Evolutionary conservation across 2,329 filamentous ascomycete species (phyloP).

Genomic region (Furcasterigmium furcatum): DNA sequence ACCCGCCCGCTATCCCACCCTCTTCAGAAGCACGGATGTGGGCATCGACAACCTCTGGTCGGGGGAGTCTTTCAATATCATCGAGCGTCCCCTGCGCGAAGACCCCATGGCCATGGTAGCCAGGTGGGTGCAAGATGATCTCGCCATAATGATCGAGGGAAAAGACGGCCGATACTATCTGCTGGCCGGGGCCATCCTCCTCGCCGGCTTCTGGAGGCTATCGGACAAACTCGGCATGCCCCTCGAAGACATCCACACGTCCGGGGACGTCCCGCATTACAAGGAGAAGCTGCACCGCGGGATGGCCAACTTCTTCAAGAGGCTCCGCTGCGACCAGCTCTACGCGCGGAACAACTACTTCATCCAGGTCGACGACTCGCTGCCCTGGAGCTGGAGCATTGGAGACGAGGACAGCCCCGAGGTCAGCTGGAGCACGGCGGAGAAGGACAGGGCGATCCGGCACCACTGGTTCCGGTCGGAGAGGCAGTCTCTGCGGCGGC

Average conservation of each 20-base stretch:
- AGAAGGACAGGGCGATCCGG: slow-evolving; percentile 69
- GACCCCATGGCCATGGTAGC: slow-evolving; percentile 76
- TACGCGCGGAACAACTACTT: slow-evolving; percentile 77
- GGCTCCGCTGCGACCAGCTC: slow-evolving; percentile 65
- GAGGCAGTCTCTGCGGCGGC: slow-evolving; percentile 64
- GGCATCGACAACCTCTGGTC: slow-evolving; percentile 72
- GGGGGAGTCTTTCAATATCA: slow-evolving; percentile 67
- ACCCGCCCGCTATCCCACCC: slow-evolving; percentile 68
- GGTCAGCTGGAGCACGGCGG: slow-evolving; percentile 72
- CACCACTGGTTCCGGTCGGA: slow-evolving; percentile 77
- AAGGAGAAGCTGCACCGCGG: slow-evolving; percentile 69
- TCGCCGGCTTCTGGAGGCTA: slow-evolving; percentile 81
- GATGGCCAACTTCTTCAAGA: slow-evolving; percentile 78
- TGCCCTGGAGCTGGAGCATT: slow-evolving; percentile 76
- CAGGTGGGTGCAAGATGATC: slow-evolving; percentile 74
- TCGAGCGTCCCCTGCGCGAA: slow-evolving; percentile 61
- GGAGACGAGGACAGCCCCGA: slow-evolving; percentile 64
- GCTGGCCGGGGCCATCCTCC: slow-evolving; percentile 69
- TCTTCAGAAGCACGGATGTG: slow-evolving; percentile 61
- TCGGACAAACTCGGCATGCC: slow-evolving; percentile 79
- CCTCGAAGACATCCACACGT: slow-evolving; percentile 75
- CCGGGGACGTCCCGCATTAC: slow-evolving; percentile 72
- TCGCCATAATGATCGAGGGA: slow-evolving; percentile 79
- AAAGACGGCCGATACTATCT: slow-evolving; percentile 78
- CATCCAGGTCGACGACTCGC: slow-evolving; percentile 75